Conservation (phyloP, 2,329 filamentous ascomycete genomes). For the Pseudocercospora fuligena region DNA sequence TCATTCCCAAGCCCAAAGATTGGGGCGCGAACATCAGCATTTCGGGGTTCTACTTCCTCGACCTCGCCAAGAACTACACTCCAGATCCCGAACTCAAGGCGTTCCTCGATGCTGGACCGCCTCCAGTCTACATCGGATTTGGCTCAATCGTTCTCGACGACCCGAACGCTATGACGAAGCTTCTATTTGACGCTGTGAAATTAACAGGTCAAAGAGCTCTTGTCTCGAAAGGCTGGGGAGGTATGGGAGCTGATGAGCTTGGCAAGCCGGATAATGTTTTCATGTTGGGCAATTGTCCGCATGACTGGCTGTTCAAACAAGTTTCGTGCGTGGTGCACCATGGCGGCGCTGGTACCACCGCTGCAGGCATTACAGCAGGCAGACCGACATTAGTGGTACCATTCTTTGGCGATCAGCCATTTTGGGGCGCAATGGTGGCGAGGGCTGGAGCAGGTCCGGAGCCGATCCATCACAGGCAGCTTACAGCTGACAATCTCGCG, state of each 20-base stretch:
- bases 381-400: slow-evolving; percentile 61
- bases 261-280: slow-evolving; percentile 51
- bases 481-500: slow-evolving; percentile 52
- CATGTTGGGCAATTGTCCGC: slow-evolving; percentile 60
- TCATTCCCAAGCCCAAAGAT: slow-evolving; percentile 79
- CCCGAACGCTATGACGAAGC: slow-evolving; percentile 69
- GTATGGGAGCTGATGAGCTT: slow-evolving; percentile 48
- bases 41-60: slow-evolving; percentile 77
- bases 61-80: slow-evolving; percentile 67
- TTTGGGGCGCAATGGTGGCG: slow-evolving; percentile 61
- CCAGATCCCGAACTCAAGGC: slow-evolving; percentile 67
- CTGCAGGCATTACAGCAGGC: slow-evolving; percentile 57
- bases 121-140: slow-evolving; percentile 82
- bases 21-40: slow-evolving; percentile 75
- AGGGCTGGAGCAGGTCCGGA: slow-evolving; percentile 55
- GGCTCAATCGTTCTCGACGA: slow-evolving; percentile 82
- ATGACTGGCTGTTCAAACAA: slow-evolving; percentile 63
- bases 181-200: slow-evolving; percentile 73
- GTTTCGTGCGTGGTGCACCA: slow-evolving; percentile 63
- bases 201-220: slow-evolving; percentile 57
- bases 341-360: slow-evolving; percentile 64
- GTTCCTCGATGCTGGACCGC: slow-evolving; percentile 70
- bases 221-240: slow-evolving; percentile 61
- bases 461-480: slow-evolving; percentile 53
- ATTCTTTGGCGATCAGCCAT: slow-evolving; percentile 63